Evolutionary conservation across 2,329 filamentous ascomycete genomes (phyloP).

Genomic region (Ophiocordyceps unilateralis): DNA sequence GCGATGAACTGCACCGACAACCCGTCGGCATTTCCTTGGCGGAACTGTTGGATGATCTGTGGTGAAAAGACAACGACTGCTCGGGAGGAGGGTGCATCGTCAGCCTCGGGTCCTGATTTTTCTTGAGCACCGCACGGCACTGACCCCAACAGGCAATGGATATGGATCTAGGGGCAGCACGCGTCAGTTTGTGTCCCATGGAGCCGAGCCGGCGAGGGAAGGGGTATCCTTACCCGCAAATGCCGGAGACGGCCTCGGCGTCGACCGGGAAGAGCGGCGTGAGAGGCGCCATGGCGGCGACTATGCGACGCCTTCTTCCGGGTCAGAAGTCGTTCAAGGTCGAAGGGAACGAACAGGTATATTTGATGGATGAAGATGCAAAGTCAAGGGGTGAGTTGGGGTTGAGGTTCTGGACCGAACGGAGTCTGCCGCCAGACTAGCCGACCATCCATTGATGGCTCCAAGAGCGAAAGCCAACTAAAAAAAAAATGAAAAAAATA

Average conservation of each 20-base stretch:
- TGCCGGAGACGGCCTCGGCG: conserved; percentile 80
- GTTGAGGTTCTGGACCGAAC: not conserved
- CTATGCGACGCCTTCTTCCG: not conserved
- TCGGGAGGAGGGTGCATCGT: too few species aligned
- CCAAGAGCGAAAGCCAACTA: too few species aligned
- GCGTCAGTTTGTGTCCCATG: conserved; percentile 3
- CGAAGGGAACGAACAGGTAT: too few species aligned
- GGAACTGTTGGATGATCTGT: conserved; percentile 92
- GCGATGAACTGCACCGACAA: conserved; percentile 84
- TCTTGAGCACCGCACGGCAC: conserved; percentile 2
- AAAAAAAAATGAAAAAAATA: too few species aligned
- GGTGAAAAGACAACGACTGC: conserved; percentile 85
- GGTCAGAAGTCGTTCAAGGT: not conserved
- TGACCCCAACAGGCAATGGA: conserved; percentile 80
- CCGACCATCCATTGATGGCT: too few species aligned
- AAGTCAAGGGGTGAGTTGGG: not conserved
- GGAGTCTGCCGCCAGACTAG: too few species aligned
- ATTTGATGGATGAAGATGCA: not conserved
- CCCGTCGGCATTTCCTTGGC: conserved; percentile 67
- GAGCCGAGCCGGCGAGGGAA: too few species aligned
- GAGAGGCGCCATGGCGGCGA: conserved; percentile 31
- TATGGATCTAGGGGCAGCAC: conserved; percentile 46
- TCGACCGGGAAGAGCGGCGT: conserved; percentile 51
- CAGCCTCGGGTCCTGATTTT: not conserved
- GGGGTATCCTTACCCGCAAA: conserved; percentile 50